Percentiles rank a stretch among this genome's conserved stretches.
phyloP scores from a whole-genome alignment of 2,329 filamentous ascomycete species.

The Ophiognomonia clavigignenti-juglandacearum region DNA sequence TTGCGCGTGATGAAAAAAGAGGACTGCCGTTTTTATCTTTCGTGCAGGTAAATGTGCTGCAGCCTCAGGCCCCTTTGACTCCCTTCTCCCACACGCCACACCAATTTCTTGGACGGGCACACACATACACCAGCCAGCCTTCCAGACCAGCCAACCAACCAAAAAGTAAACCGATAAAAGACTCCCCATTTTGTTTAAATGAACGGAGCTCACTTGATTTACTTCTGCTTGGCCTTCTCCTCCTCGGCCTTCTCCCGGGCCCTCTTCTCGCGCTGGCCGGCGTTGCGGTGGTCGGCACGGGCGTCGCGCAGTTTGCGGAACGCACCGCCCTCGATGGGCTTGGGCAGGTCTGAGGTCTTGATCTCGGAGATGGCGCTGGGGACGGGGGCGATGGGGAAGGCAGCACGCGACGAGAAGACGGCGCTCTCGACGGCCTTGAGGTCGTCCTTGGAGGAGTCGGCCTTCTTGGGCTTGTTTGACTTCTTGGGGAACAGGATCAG shows the following conservation, averaged over 20 bases:
- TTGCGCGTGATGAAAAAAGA: slow-evolving; percentile 10
- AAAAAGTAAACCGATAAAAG: not conserved
- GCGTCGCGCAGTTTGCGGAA: slow-evolving; percentile 81
- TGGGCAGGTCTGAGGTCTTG: slow-evolving; percentile 75
- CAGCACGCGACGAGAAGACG: slow-evolving; percentile 44
- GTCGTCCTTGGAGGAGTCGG: slow-evolving; percentile 84
- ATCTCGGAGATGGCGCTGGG: slow-evolving; percentile 65
- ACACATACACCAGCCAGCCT: slow-evolving; percentile 4
- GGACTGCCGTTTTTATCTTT: not conserved
- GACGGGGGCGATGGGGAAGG: slow-evolving; percentile 70
- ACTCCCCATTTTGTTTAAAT: not conserved
- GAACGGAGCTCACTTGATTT: too few species aligned
- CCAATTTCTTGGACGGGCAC: not conserved
- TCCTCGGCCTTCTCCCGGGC: slow-evolving; percentile 82
- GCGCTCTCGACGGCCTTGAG: slow-evolving; percentile 54
- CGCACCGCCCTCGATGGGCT: slow-evolving; percentile 73
- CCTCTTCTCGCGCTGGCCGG: slow-evolving; percentile 89
- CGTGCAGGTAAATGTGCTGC: not conserved
- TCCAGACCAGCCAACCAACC: not conserved
- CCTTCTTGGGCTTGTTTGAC: slow-evolving; percentile 88
- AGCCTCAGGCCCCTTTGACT: slow-evolving; percentile 3
- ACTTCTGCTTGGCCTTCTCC: slow-evolving; percentile 76
- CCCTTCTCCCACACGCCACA: slow-evolving; percentile 4
- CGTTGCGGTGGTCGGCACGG: slow-evolving; percentile 75
- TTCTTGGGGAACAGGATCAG: slow-evolving; percentile 98